Percentiles rank a stretch among this genome's conserved stretches.
phyloP scores from a whole-genome alignment of 768 basidiomycete genomes.

The Cystobasidium tubakii region DNA sequence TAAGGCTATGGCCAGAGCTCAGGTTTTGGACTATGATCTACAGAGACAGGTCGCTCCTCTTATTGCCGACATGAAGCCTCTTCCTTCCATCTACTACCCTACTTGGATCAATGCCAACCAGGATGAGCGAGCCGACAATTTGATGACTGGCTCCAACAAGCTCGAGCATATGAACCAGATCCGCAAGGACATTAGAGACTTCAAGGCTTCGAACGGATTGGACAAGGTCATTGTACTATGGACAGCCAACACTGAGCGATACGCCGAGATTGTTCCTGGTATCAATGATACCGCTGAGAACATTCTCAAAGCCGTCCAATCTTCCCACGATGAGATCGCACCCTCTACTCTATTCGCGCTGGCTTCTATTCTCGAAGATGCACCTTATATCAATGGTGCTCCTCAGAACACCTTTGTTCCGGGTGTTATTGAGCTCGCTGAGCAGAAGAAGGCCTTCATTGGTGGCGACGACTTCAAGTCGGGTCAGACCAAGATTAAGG shows the following conservation, averaged over 20 bases:
- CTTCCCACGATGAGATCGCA: constrained; percentile 86
- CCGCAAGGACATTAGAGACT: constrained; percentile 84
- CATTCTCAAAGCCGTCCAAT: constrained; percentile 71
- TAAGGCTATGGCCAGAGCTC: constrained; percentile 83
- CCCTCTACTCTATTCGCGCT: constrained; percentile 94
- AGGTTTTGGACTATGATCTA: constrained; percentile 91
- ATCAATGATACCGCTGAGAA: constrained; percentile 91
- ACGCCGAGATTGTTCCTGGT: constrained; percentile 86
- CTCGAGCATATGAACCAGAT: constrained; percentile 84
- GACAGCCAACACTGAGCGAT: constrained; percentile 97
- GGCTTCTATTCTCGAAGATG: constrained; percentile 87
- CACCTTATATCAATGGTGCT: constrained; percentile 83
- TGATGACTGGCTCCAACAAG: constrained; percentile 79
- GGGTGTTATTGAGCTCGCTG: constrained; percentile 85
- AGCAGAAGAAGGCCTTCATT: constrained; percentile 81
- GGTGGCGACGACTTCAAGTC: constrained; percentile 97
- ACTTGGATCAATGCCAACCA: constrained; percentile 68
- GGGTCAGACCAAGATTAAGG: constrained; percentile 64
- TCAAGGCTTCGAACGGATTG: constrained; percentile 74
- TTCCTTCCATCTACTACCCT: constrained; percentile 76
- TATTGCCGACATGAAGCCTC: constrained; percentile 72
- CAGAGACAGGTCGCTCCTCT: constrained; percentile 87
- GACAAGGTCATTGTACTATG: constrained; percentile 92
- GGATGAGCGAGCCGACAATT: constrained; percentile 87
- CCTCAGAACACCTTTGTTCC: constrained; percentile 99